Evolutionary conservation across 106 monocot species (phyloP).

Genomic region (Narthecium ossifragum): DNA sequence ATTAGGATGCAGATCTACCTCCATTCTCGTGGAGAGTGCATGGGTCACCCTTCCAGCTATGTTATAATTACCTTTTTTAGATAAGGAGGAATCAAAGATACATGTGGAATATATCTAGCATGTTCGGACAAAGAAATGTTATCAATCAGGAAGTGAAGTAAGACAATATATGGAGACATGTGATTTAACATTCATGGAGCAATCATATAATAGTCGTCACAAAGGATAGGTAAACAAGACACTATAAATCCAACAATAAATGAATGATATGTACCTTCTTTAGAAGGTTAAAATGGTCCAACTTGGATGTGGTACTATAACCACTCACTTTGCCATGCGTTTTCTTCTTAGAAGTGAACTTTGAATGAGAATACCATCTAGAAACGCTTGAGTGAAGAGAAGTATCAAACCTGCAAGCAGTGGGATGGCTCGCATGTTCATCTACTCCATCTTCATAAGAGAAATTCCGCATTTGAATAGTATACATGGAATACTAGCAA

Average conservation of each 20-base stretch:
- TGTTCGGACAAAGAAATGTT: too few relatives aligned
- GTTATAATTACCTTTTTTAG: too few relatives aligned
- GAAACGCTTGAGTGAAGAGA: constrained; percentile 29
- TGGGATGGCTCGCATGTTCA: background rate
- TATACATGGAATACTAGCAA: too few relatives aligned
- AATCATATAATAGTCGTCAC: background rate
- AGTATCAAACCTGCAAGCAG: constrained; percentile 32
- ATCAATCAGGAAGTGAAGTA: too few relatives aligned
- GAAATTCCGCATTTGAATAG: too few relatives aligned
- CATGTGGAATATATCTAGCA: too few relatives aligned
- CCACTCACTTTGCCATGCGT: constrained; percentile 24
- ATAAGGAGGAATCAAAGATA: too few relatives aligned
- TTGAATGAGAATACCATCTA: constrained; percentile 29
- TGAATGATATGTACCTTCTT: constrained; percentile 30
- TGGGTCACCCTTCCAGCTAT: too few relatives aligned
- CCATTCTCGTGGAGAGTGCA: too few relatives aligned
- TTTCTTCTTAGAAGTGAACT: constrained; percentile 22
- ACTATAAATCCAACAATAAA: too few relatives aligned
- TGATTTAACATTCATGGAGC: background rate
- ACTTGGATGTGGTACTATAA: constrained; percentile 15
- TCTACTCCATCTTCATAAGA: too few relatives aligned
- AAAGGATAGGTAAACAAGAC: background rate
- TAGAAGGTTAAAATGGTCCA: constrained; percentile 32
- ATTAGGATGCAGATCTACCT: too few relatives aligned
- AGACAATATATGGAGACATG: background rate